Percentiles rank a stretch among this genome's conserved stretches.
Evolutionary conservation across 139 green algal species (phyloP).

Genomic region (Chlamydomonas urium): DNA sequence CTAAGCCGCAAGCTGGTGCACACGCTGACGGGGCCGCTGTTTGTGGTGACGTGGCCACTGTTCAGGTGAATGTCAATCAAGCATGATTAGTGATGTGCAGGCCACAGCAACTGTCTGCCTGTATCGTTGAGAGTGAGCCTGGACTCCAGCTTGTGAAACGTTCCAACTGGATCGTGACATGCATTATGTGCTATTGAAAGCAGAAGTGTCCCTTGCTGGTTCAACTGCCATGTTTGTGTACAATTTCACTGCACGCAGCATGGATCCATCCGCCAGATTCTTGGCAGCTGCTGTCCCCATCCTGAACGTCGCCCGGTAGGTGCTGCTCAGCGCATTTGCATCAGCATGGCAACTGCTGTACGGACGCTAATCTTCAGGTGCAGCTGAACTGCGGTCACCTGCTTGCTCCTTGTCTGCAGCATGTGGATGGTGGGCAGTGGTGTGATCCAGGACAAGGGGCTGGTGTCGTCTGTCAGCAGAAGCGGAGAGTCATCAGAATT

Average conservation of each 20-base stretch:
- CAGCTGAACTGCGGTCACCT: too few relatives aligned
- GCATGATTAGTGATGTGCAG: too few relatives aligned
- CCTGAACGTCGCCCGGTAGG: background rate
- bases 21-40: constrained; percentile 80
- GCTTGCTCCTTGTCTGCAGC: constrained; percentile 15
- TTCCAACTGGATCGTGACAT: too few relatives aligned
- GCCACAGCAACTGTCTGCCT: too few relatives aligned
- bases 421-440: constrained; percentile 63
- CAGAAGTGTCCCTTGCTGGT: too few relatives aligned
- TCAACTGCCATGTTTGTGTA: too few relatives aligned
- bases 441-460: constrained; percentile 50
- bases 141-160: too few relatives aligned
- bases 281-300: background rate
- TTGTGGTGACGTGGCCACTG: constrained; percentile 79
- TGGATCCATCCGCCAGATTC: background rate
- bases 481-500: constrained; percentile 60
- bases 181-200: too few relatives aligned
- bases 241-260: background rate
- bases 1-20: constrained; percentile 92
- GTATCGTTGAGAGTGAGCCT: too few relatives aligned
- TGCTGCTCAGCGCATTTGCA: background rate
- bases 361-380: too few relatives aligned
- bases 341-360: background rate
- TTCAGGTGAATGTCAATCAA: constrained; percentile 69
- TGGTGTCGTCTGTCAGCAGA: constrained; percentile 72